Evolutionary conservation across 768 basidiomycete genomes (phyloP).

Genomic region (Tylopilus rubrobrunneus): DNA sequence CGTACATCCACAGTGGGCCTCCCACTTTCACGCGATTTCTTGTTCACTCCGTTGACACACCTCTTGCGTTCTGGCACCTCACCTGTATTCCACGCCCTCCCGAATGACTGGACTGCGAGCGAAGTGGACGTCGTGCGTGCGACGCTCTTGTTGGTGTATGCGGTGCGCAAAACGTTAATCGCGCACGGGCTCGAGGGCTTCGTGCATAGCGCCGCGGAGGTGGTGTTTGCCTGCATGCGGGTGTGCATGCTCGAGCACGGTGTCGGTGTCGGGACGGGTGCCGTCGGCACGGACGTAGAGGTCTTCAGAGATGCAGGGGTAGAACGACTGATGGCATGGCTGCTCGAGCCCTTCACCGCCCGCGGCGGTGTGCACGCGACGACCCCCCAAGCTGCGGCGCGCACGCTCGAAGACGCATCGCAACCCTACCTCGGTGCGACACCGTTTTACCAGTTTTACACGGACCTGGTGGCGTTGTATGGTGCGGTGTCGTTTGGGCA

Average conservation of each 20-base stretch:
- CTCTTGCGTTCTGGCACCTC: slow-evolving; percentile 76
- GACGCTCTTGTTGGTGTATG: slow-evolving; percentile 57
- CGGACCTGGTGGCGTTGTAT: slow-evolving; percentile 87
- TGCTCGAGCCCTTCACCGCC: slow-evolving; percentile 55
- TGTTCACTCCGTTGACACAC: slow-evolving; percentile 65
- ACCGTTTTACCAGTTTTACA: slow-evolving; percentile 93
- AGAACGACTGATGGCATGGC: slow-evolving; percentile 49
- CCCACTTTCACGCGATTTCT: slow-evolving; percentile 61
- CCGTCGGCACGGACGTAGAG: slow-evolving; percentile 38
- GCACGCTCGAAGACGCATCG: slow-evolving; percentile 51
- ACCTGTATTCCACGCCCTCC: slow-evolving; percentile 63
- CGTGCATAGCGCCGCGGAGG: slow-evolving; percentile 18
- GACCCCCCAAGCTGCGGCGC: slow-evolving; percentile 7
- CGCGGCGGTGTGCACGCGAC: not conserved
- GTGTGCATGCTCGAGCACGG: slow-evolving; percentile 96
- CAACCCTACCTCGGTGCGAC: slow-evolving; percentile 54
- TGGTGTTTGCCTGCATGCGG: slow-evolving; percentile 82
- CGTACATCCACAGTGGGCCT: slow-evolving; percentile 32
- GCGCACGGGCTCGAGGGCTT: slow-evolving; percentile 40
- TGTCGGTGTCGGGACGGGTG: slow-evolving; percentile 22
- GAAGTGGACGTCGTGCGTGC: slow-evolving; percentile 76
- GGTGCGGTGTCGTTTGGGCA: slow-evolving; percentile 88
- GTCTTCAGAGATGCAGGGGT: slow-evolving; percentile 80
- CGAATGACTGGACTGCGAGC: slow-evolving; percentile 69
- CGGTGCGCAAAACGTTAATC: slow-evolving; percentile 44